Percentiles rank a stretch among this genome's conserved stretches.
These are phyloP conservation scores for Hypholoma sublateritium DNA, from an alignment of 768 basidiomycete genomes.

Conservation along the genomic window DNA sequence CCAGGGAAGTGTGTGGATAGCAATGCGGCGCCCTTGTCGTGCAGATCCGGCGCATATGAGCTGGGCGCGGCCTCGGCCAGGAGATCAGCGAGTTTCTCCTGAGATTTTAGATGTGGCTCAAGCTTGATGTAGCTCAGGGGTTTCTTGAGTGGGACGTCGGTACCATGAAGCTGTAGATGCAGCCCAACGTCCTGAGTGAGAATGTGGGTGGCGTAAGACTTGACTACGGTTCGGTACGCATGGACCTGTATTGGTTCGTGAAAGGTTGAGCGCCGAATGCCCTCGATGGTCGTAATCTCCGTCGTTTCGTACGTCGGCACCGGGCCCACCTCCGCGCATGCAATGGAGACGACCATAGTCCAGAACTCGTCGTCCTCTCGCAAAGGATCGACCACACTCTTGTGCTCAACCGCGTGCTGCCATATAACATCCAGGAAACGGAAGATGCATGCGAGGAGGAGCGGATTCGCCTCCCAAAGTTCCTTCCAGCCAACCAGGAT, in stretches of 20 bases:
- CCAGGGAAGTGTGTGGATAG: conserved; percentile 55
- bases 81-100: conserved; percentile 66
- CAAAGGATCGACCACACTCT: conserved; percentile 50
- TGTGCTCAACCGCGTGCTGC: conserved; percentile 80
- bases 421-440: conserved; percentile 77
- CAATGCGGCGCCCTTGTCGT: conserved; percentile 56
- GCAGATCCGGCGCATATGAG: conserved; percentile 70
- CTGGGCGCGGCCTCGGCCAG: conserved; percentile 69
- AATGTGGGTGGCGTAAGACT: conserved; percentile 74
- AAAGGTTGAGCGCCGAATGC: conserved; percentile 48
- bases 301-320: conserved; percentile 65
- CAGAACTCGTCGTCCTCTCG: conserved; percentile 66
- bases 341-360: conserved; percentile 63
- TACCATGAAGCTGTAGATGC: conserved; percentile 43
- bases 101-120: conserved; percentile 53
- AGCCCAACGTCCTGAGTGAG: conserved; percentile 74
- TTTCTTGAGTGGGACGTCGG: conserved; percentile 38
- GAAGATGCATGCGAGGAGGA: conserved; percentile 70
- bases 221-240: conserved; percentile 68
- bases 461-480: conserved; percentile 76
- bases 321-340: conserved; percentile 70
- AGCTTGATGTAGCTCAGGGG: conserved; percentile 62
- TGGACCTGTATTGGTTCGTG: conserved; percentile 64
- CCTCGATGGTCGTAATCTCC: conserved; percentile 47
- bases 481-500: conserved; percentile 70